Conservation (phyloP, 2,329 filamentous ascomycete genomes). For the Sarocladium kiliense region DNA sequence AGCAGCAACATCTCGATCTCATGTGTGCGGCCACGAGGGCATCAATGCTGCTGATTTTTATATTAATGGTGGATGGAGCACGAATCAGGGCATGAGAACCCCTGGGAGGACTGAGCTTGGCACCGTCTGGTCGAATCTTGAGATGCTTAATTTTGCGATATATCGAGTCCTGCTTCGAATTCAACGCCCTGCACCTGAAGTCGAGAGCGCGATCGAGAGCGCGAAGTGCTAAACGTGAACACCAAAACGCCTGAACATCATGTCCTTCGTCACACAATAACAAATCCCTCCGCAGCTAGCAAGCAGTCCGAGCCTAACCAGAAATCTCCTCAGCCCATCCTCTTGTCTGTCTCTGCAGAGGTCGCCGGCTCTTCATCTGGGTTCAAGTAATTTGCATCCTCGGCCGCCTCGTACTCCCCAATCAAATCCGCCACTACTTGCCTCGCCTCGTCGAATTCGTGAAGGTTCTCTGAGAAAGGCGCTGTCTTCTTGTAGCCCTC, state of each 20-base stretch:
- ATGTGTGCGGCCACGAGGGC: background rate
- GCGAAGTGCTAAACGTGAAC: background rate
- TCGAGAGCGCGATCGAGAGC: background rate
- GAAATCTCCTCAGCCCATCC: constrained; percentile 36
- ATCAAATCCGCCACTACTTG: constrained; percentile 90
- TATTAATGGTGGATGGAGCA: no score
- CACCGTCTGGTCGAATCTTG: no score
- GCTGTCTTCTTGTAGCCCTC: constrained; percentile 95
- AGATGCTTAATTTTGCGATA: no score
- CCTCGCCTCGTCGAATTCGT: constrained; percentile 92
- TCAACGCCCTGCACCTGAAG: background rate
- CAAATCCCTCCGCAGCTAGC: no score
- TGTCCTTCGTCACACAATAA: background rate
- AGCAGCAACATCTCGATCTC: constrained; percentile 1
- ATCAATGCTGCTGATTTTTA: background rate
- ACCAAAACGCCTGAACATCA: constrained; percentile 3
- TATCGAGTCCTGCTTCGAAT: background rate
- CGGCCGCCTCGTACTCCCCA: constrained; percentile 91
- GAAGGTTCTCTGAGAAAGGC: constrained; percentile 83
- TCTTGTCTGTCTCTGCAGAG: constrained; percentile 48
- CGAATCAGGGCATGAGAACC: no score
- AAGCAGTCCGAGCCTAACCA: no score
- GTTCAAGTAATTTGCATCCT: constrained; percentile 83
- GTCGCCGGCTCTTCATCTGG: constrained; percentile 53
- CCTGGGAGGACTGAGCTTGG: background rate